Percentiles rank a stretch among this genome's conserved stretches.
These are phyloP conservation scores for Rubia balearica DNA, from an alignment of 305 asterid genomes.

Conservation along the genomic window DNA sequence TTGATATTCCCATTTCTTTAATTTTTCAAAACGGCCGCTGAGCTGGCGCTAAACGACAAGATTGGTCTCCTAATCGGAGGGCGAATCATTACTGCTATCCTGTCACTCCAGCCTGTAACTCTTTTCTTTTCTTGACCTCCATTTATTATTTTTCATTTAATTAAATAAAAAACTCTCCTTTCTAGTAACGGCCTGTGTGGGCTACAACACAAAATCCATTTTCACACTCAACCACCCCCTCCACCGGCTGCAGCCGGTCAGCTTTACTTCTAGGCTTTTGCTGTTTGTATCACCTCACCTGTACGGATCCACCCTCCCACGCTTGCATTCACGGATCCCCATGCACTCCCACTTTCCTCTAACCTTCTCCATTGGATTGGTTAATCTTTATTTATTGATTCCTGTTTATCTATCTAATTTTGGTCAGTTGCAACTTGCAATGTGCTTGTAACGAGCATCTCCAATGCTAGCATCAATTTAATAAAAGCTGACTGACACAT, in stretches of 20 bases:
- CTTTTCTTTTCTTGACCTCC: background rate
- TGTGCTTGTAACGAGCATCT: background rate
- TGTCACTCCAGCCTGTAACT: slow-evolving; percentile 73
- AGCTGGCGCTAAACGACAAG: slow-evolving; percentile 68
- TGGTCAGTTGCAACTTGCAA: background rate
- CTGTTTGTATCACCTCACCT: slow-evolving; percentile 9
- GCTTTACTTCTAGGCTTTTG: background rate
- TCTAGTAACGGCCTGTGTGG: slow-evolving; percentile 19
- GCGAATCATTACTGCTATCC: slow-evolving; percentile 64
- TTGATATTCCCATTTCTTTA: background rate
- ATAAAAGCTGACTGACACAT: too few species aligned
- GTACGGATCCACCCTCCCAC: slow-evolving; percentile 48
- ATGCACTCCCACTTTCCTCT: slow-evolving; percentile 29
- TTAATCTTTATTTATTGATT: background rate
- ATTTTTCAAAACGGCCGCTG: slow-evolving; percentile 39
- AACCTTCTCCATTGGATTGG: slow-evolving; percentile 18
- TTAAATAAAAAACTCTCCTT: background rate
- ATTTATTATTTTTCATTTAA: background rate
- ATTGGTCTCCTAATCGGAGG: slow-evolving; percentile 73
- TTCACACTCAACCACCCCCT: slow-evolving; percentile 8
- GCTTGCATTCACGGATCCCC: slow-evolving; percentile 32
- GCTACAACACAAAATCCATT: slow-evolving; percentile 2
- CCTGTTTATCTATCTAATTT: background rate
- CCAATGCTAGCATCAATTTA: too few species aligned
- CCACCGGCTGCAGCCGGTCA: slow-evolving; percentile 39